Evolutionary conservation across 352 stramenopile species (phyloP), one percentile per base, ranked within the genome.

Genomic region (Phytophthora aleatoria): DNA sequence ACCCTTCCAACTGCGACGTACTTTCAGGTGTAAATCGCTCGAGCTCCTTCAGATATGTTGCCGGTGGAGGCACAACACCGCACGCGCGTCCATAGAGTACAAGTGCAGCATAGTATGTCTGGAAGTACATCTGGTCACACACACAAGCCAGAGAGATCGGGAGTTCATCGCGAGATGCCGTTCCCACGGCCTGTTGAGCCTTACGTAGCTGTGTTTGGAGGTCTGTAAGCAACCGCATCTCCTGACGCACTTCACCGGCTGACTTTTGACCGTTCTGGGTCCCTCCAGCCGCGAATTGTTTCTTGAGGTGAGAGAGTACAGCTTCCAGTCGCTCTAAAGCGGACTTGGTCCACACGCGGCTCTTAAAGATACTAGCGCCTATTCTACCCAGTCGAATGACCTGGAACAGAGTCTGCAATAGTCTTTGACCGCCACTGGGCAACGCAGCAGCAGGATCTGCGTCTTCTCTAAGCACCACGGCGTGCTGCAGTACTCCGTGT

Each of bases 81-180:
- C 81, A 91, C 1, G 69, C 73, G 33, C 85, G 81, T 41, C 85
- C 83, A 41, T 90, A 91, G 39, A 94, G 62, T n/a, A 89, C 78
- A 16, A 94, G 73, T 15, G 71, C 71, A 31, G 80, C 71, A 55
- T 92, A 90, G 69, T 94, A 91, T 43, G 74, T 79, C 38, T 83
- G 73, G 64, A 92, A 94, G 81, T 92, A 94, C 85, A 94, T 91
- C 33, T 85, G 73, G 43, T 94, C 85, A 24, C 73, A 85, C 8
- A 76, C 56, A 59, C 79, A 91, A 6, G 83, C 79, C 43, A 92
- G 65, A n/a, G 74, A 61, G 27, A 94, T 89, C 10, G 74, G 73
- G 39, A 89, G 56, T 28, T 86, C 71, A 51, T 90, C 79, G n/a
- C 83, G 74, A 13, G 71, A 73, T 16, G 75, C 77, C 35, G 76